phyloP scores from a whole-genome alignment of 345 rosid genomes.

The Gossypium ekmanianum region DNA sequence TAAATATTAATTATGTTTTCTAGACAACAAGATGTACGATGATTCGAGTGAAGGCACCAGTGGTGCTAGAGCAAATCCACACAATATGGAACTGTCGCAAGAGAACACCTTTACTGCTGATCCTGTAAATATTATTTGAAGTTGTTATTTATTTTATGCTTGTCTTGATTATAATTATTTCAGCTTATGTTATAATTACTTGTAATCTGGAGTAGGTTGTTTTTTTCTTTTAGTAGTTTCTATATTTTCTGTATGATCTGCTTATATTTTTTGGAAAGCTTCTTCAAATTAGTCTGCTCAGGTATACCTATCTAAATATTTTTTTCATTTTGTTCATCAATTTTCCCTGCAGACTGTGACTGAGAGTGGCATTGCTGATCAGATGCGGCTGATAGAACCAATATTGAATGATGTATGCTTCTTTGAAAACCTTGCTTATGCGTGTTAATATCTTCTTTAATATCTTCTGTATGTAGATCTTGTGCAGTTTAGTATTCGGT shows the following conservation, averaged over 20 bases:
- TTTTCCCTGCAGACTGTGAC: slow-evolving; percentile 56
- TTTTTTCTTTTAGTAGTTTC: background rate
- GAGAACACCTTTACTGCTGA: too few relatives aligned
- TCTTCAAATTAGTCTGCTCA: background rate
- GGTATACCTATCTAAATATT: background rate
- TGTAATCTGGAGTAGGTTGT: background rate
- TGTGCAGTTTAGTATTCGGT: background rate
- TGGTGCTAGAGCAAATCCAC: too few relatives aligned
- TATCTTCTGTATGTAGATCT: slow-evolving; percentile 1
- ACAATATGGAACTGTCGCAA: too few relatives aligned
- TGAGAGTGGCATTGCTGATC: slow-evolving; percentile 91
- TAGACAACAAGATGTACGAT: too few relatives aligned
- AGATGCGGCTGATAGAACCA: slow-evolving; percentile 74
- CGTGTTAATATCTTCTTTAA: background rate
- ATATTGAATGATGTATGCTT: slow-evolving; percentile 72
- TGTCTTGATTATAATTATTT: background rate
- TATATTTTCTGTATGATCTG: background rate
- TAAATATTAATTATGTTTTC: too few relatives aligned
- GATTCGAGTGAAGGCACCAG: too few relatives aligned
- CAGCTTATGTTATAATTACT: slow-evolving; percentile 1
- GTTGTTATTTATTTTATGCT: background rate
- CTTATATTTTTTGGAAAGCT: slow-evolving; percentile 5
- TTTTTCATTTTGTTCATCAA: slow-evolving; percentile 5
- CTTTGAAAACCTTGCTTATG: background rate
- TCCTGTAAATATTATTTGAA: background rate